Conservation (phyloP, 108 stramenopile genomes). For the Aurantiochytrium sp. region DNA sequence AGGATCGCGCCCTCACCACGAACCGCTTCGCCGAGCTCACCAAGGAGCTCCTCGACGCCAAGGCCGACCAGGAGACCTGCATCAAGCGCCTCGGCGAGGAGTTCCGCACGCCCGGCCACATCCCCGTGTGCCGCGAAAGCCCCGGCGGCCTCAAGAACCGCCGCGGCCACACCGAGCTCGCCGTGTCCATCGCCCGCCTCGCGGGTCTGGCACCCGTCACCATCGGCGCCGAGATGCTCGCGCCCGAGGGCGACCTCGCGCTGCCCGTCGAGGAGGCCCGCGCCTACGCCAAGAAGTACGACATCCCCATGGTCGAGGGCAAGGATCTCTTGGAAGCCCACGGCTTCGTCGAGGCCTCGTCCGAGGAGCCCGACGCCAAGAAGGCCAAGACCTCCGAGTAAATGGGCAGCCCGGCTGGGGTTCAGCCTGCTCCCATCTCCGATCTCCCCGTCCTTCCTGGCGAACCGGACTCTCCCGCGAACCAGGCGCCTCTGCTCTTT, state of each 20-base stretch:
- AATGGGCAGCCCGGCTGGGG: too few relatives aligned
- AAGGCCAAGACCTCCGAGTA: slow-evolving; percentile 3
- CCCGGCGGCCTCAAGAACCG: slow-evolving; percentile 2
- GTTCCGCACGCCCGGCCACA: slow-evolving; percentile 30
- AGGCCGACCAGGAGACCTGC: slow-evolving; percentile 11
- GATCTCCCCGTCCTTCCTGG: too few relatives aligned
- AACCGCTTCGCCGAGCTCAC: slow-evolving; percentile 22
- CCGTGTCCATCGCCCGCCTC: slow-evolving; percentile 8
- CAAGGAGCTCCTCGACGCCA: not conserved
- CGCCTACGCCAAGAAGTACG: slow-evolving; percentile 14
- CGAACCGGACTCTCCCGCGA: too few relatives aligned
- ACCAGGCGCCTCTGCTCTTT: too few relatives aligned
- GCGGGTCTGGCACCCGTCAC: not conserved
- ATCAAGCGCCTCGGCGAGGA: not conserved
- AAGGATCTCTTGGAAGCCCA: not conserved
- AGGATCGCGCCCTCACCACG: not conserved
- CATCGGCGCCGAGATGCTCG: slow-evolving; percentile 23
- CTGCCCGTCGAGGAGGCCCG: slow-evolving; percentile 10
- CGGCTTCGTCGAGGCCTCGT: not conserved
- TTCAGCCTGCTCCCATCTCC: too few relatives aligned
- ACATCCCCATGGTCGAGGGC: slow-evolving; percentile 18
- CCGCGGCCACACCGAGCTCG: slow-evolving; percentile 24
- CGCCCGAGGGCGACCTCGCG: not conserved
- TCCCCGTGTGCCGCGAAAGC: slow-evolving; percentile 27
- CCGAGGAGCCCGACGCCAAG: slow-evolving; percentile 10